Base-by-base conservation (phyloP, 371 early-diverging fungal genomes). In the Zychaea mexicana region DNA sequence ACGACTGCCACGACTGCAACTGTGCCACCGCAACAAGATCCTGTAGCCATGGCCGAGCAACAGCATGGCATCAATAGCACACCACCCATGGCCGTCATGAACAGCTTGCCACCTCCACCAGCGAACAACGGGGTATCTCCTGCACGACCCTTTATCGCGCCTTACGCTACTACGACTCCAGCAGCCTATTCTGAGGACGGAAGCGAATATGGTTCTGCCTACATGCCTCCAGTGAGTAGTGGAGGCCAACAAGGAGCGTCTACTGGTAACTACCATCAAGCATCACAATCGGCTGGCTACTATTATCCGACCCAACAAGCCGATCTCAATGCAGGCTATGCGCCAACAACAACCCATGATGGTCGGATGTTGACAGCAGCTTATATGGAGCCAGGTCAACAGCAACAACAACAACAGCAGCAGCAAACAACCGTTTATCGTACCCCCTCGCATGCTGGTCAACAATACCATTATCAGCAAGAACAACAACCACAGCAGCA, bases 401-500 rank as follows among this genome's bases (percentile, higher is more conserved):
- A 27, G 5, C 52, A 17, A 22, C 52, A 52, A n/a, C 45, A 58
- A 26, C 59, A 39, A 58, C 55, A 27, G 5, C 52, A 17, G 15
- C 52, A 52, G 19, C n/a, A 22, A 17, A 54, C 55, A 15, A 36
- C 59, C 1, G 61, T 61, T 17, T 61, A 61, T 38, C 52, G 61
- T 15, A 61, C 61, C 22, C 52, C 61, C 38, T 61, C 61, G 21
- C 45, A 61, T 36, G 27, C 17, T 31, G 31, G 47, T 2, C 61
- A 61, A 26, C 61, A 49, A n/a, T 53, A 49, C 17, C 38, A 27
- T 19, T 13, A 47, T 13, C 61, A 47, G 7, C 61, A 49, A 10
- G 52, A 61, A n/a, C 61, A 45, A 15, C 52, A 59, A 8, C 61
- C 39, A 10, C 61, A 61, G 21, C 61, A 45, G 12, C 52, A 59